phyloP scores from a whole-genome alignment of 2,329 filamentous ascomycete genomes.

The Fonsecaea nubica region DNA sequence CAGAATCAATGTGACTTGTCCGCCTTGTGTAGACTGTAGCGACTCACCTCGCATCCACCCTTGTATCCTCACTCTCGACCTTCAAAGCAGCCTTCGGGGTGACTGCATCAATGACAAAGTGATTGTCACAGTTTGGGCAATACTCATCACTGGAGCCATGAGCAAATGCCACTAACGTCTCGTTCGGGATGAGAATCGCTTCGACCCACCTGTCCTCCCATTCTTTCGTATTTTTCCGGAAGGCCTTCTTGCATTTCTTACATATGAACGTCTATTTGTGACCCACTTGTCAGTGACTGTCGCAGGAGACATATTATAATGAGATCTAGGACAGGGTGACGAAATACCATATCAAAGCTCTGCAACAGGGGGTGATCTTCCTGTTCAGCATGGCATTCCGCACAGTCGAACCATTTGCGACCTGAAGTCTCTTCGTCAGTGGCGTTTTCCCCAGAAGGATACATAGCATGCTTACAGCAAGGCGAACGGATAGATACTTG shows the following conservation, averaged over 20 bases:
- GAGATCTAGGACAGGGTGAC: neutral
- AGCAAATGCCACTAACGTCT: neutral
- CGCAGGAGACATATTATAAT: neutral
- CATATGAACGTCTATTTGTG: conserved; percentile 73
- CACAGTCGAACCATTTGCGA: conserved; percentile 98
- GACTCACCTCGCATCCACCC: conserved; percentile 72
- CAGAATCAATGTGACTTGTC: neutral
- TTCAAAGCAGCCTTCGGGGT: conserved; percentile 82
- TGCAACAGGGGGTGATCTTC: conserved; percentile 79
- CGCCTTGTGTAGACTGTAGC: neutral
- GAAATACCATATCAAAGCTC: conserved; percentile 75
- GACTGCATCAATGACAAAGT: conserved; percentile 89
- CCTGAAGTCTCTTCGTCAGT: conserved; percentile 57
- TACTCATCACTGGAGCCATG: conserved; percentile 78
- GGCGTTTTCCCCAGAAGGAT: neutral
- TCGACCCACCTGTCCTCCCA: conserved; percentile 76
- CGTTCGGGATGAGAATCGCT: neutral
- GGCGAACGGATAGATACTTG: conserved; percentile 95
- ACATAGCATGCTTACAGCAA: conserved; percentile 70
- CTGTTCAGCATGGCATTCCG: conserved; percentile 86
- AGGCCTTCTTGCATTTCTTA: conserved; percentile 99
- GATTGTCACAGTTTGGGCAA: conserved; percentile 98
- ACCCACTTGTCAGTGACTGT: neutral
- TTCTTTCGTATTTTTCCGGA: conserved; percentile 88
- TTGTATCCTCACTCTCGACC: conserved; percentile 88